Evolutionary conservation across 345 rosid genomes (phyloP).

Genomic region (Sonneratia alba): DNA sequence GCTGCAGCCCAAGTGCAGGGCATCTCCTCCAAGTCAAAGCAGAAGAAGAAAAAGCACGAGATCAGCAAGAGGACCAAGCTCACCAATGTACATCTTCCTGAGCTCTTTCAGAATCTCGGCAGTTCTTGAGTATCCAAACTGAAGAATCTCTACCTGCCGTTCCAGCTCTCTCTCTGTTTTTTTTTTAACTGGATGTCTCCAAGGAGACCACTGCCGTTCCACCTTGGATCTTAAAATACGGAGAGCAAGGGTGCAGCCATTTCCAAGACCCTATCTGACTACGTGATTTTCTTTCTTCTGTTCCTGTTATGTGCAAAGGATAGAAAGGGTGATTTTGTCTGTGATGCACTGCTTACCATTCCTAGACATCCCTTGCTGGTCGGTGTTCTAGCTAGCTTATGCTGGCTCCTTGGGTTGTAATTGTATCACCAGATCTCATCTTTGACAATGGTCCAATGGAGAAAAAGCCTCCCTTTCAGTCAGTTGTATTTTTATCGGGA

Average conservation of each 20-base stretch:
- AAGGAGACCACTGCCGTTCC: background rate
- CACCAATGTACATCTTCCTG: constrained; percentile 74
- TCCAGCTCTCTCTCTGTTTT: too few relatives aligned
- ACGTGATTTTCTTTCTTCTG: background rate
- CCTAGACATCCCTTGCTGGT: too few relatives aligned
- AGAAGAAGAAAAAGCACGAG: constrained; percentile 65
- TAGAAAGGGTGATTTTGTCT: background rate
- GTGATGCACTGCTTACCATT: background rate
- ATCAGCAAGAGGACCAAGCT: constrained; percentile 79
- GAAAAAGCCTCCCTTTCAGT: background rate
- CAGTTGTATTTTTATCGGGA: too few relatives aligned
- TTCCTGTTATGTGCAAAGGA: background rate
- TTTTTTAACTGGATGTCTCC: too few relatives aligned
- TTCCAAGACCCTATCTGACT: background rate
- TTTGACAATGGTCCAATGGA: background rate
- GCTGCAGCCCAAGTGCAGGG: constrained; percentile 65
- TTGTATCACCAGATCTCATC: too few relatives aligned
- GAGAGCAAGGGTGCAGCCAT: background rate
- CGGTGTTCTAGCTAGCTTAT: too few relatives aligned
- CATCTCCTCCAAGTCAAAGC: constrained; percentile 38
- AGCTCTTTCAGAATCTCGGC: constrained; percentile 42
- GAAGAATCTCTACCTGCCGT: background rate
- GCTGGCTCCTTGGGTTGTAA: too few relatives aligned
- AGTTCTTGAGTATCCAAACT: constrained; percentile 8
- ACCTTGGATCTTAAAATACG: background rate